Conservation (phyloP, 495 filamentous ascomycete genomes). For the Talaromyces ruber region DNA sequence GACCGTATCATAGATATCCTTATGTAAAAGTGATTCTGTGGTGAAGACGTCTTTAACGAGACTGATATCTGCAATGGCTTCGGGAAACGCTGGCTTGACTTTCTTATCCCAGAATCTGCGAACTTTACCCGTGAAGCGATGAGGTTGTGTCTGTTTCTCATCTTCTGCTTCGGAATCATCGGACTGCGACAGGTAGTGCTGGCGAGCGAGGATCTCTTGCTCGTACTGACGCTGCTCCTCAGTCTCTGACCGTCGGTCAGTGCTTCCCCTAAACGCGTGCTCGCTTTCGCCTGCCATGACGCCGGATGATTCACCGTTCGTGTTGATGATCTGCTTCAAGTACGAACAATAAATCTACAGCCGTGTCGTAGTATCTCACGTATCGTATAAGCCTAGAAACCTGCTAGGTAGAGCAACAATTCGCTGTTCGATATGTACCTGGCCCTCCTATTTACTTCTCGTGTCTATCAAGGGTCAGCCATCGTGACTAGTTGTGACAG, state of each 20-base stretch:
- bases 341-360: not conserved
- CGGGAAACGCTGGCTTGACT: constrained; percentile 6
- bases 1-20: not conserved
- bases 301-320: not conserved
- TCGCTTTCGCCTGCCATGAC: not conserved
- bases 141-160: not conserved
- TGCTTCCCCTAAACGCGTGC: not conserved
- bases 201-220: not conserved
- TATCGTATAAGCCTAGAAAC: not conserved
- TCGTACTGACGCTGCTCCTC: constrained; percentile 3
- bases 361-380: not conserved
- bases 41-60: constrained; percentile 4
- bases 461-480: not conserved
- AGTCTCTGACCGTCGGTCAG: not conserved
- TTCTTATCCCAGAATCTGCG: constrained; percentile 1
- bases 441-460: not conserved
- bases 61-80: constrained; percentile 4
- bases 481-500: not conserved
- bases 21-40: constrained; percentile 2
- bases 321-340: not conserved
- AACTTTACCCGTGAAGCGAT: not conserved
- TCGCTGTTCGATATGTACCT: not conserved
- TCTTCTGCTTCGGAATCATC: not conserved
- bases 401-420: not conserved
- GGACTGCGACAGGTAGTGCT: not conserved